phyloP scores from a whole-genome alignment of 1,284 basidiomycete species.

The Apiotrichum veenhuisii region DNA sequence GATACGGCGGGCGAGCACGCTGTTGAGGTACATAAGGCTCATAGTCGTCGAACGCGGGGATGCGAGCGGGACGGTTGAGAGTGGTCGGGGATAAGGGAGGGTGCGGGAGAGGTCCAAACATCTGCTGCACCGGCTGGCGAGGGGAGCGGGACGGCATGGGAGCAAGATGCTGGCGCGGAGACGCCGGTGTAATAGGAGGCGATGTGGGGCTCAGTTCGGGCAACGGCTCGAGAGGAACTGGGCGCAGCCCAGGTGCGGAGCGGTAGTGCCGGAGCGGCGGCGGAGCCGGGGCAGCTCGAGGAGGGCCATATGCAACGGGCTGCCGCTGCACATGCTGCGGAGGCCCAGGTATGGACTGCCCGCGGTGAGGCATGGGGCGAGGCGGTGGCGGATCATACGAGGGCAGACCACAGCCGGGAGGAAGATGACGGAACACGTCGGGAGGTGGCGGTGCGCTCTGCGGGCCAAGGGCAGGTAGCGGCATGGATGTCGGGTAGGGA shows the following conservation, averaged over 20 bases:
- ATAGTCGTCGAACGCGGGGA: neutral
- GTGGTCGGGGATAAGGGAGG: neutral
- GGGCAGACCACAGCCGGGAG: neutral
- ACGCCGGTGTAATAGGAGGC: neutral
- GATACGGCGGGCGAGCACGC: neutral
- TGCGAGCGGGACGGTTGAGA: neutral
- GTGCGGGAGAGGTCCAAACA: neutral
- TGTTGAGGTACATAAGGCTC: neutral
- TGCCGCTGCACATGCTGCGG: neutral
- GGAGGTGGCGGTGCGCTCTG: neutral
- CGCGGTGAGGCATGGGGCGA: no score
- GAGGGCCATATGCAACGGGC: neutral
- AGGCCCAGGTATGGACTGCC: neutral
- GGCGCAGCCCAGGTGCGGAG: slow-evolving; percentile 2
- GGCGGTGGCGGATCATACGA: neutral
- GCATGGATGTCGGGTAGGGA: neutral
- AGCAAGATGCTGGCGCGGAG: neutral
- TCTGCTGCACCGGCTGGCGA: neutral
- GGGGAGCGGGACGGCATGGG: neutral
- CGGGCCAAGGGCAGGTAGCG: neutral
- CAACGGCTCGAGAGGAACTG: neutral
- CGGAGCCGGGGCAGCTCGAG: neutral
- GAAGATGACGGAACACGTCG: neutral
- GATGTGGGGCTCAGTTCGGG: neutral
- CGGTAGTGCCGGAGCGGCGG: slow-evolving; percentile 6